Percentiles rank a stretch among this genome's conserved stretches.
These are phyloP conservation scores for Coemansia sp. DNA, from an alignment of 192 early-diverging fungal species.

Conservation along the genomic window DNA sequence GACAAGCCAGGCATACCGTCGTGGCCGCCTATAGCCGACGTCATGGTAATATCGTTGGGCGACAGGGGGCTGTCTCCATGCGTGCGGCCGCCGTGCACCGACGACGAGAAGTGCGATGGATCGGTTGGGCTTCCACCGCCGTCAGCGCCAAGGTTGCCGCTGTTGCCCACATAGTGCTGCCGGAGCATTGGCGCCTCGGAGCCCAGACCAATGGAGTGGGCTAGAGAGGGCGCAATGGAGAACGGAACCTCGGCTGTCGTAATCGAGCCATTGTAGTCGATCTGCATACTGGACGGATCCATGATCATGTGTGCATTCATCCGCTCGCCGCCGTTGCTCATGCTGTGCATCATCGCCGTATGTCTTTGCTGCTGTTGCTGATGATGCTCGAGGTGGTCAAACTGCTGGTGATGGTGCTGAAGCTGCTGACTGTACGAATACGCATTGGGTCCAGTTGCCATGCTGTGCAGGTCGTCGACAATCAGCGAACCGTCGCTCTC, in stretches of 20 bases:
- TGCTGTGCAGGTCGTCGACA: conserved; percentile 39
- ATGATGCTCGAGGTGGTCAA: conserved; percentile 18
- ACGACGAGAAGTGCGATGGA: conserved; percentile 7
- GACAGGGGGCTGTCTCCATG: conserved; percentile 10
- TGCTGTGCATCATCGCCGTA: conserved; percentile 34
- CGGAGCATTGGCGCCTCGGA: conserved; percentile 17
- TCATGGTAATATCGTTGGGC: conserved; percentile 21
- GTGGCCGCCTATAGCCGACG: conserved; percentile 19
- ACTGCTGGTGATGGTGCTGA: conserved; percentile 29
- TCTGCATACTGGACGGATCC: conserved; percentile 52
- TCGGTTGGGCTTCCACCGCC: conserved; percentile 3
- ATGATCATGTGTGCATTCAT: conserved; percentile 37
- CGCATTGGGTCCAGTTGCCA: conserved; percentile 11
- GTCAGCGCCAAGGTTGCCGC: conserved; percentile 16
- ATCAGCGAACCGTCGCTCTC: conserved; percentile 48
- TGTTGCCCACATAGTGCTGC: conserved; percentile 14
- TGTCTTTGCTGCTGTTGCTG: conserved; percentile 29
- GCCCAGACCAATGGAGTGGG: conserved; percentile 15
- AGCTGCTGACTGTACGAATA: conserved; percentile 39
- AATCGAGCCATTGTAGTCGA: conserved; percentile 28
- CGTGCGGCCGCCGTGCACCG: neutral
- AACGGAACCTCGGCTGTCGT: conserved; percentile 27
- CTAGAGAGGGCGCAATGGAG: conserved; percentile 31
- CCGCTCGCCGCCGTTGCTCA: conserved; percentile 26
- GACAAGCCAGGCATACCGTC: neutral